Percentiles rank a stretch among this genome's conserved stretches.
These are phyloP conservation scores for Stereocaulon alpinum DNA, from an alignment of 495 filamentous ascomycete species.

Conservation along the genomic window DNA sequence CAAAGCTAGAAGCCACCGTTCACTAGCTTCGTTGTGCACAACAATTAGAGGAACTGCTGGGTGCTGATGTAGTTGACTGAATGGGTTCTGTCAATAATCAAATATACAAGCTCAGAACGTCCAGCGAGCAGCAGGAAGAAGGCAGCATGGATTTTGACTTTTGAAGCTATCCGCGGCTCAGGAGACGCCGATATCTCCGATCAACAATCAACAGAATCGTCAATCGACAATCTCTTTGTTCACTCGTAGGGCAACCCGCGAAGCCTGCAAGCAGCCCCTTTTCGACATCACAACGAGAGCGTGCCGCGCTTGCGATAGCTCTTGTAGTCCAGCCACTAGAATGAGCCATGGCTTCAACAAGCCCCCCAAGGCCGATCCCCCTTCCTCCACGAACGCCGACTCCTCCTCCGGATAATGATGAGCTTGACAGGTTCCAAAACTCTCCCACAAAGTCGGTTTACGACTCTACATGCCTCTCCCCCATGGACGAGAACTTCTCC, in stretches of 20 bases:
- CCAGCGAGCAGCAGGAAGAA: neutral
- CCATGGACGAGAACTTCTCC: constrained; percentile 45
- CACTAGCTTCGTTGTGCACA: neutral
- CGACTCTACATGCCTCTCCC: constrained; percentile 56
- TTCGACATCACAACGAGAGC: neutral
- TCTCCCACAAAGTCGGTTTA: constrained; percentile 34
- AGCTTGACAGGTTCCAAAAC: constrained; percentile 26
- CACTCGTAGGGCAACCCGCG: too few relatives aligned
- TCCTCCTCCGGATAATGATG: constrained; percentile 50
- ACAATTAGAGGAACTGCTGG: neutral
- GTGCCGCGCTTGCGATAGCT: neutral
- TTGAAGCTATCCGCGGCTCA: constrained; percentile 5
- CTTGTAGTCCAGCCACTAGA: constrained; percentile 1
- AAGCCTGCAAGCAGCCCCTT: neutral
- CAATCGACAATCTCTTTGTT: neutral
- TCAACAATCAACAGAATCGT: neutral
- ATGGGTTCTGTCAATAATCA: too few relatives aligned
- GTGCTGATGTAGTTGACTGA: too few relatives aligned
- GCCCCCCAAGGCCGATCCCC: constrained; percentile 44
- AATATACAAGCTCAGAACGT: neutral
- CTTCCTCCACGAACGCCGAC: constrained; percentile 58
- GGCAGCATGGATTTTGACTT: neutral
- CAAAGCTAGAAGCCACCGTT: neutral
- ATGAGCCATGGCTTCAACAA: constrained; percentile 33
- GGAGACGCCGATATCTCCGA: neutral